A percentile compares a stretch with the other conserved stretches of the same genome.
phyloP scores from a whole-genome alignment of 768 basidiomycete genomes.

The Rickenella mellea region DNA sequence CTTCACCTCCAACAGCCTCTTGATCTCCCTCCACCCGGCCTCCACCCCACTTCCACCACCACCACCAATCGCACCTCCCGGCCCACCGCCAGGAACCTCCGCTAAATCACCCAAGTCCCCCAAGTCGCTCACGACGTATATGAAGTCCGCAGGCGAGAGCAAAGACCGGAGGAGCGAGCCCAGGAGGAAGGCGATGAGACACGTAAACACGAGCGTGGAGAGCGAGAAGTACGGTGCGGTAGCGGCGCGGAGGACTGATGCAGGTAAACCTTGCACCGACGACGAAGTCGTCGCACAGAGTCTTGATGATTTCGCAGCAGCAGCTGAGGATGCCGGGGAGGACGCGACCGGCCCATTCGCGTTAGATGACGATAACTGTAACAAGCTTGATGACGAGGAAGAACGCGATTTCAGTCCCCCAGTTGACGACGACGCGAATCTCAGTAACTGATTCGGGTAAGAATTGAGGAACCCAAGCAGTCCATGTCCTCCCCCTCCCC shows the following conservation, averaged over 20 bases:
- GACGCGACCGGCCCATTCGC: background rate
- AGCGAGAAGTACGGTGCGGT: constrained; percentile 26
- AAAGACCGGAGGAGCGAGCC: constrained; percentile 86
- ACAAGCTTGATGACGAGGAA: too few species aligned
- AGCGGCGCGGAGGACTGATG: background rate
- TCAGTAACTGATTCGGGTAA: constrained; percentile 48
- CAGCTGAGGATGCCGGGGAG: background rate
- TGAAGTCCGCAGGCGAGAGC: constrained; percentile 84
- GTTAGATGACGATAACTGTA: too few species aligned
- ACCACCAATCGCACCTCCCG: background rate
- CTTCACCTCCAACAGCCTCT: constrained; percentile 72
- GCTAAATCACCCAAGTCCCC: constrained; percentile 35
- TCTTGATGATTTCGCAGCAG: background rate
- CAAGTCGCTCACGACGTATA: constrained; percentile 61
- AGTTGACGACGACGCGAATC: constrained; percentile 31
- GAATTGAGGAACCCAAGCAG: constrained; percentile 52
- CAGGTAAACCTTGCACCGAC: too few species aligned
- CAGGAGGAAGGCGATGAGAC: constrained; percentile 82
- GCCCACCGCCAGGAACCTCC: constrained; percentile 1
- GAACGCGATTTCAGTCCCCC: too few species aligned
- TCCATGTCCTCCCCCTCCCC: constrained; percentile 24
- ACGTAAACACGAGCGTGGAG: constrained; percentile 62
- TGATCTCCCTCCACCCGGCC: constrained; percentile 80
- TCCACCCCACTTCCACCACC: constrained; percentile 28
- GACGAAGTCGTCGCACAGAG: too few species aligned